Evolutionary conservation across 257 asterid species (phyloP).

Genomic region (Capsicum rhomboideum): DNA sequence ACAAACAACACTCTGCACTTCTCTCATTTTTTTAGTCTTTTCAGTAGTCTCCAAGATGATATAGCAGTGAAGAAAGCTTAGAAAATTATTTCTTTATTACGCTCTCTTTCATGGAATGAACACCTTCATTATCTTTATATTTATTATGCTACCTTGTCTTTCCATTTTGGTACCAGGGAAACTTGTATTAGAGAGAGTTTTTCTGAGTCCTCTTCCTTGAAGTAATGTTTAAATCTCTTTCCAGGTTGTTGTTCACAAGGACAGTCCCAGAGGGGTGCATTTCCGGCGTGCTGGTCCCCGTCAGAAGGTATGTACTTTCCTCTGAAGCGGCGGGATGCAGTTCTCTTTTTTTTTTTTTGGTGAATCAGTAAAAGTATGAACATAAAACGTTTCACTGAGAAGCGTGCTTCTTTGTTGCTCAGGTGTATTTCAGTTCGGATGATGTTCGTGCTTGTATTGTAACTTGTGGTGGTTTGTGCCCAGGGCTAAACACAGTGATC

Average conservation of each 20-base stretch:
- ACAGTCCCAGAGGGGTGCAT: conserved; percentile 86
- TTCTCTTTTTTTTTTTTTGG: neutral
- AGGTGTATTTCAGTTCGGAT: conserved; percentile 53
- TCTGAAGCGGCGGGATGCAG: neutral
- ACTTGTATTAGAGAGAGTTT: neutral
- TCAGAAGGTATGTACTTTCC: conserved; percentile 46
- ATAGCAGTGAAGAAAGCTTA: neutral
- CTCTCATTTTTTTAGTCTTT: conserved; percentile 3
- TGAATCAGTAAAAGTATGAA: neutral
- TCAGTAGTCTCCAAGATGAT: conserved; percentile 2
- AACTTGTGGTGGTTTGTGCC: conserved; percentile 75
- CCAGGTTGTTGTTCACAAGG: conserved; percentile 87
- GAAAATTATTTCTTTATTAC: neutral
- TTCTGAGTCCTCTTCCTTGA: neutral
- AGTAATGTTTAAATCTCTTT: neutral
- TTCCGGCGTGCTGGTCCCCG: conserved; percentile 98
- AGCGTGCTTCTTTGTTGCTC: conserved; percentile 1
- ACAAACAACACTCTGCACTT: neutral
- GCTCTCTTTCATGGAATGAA: neutral
- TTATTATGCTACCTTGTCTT: neutral
- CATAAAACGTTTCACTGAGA: neutral
- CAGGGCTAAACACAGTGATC: conserved; percentile 68
- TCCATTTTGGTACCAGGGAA: neutral
- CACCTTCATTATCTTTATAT: neutral
- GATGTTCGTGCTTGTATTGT: conserved; percentile 66